Evolutionary conservation across 257 asterid genomes (phyloP).

Genomic region (Solanum habrochaites): DNA sequence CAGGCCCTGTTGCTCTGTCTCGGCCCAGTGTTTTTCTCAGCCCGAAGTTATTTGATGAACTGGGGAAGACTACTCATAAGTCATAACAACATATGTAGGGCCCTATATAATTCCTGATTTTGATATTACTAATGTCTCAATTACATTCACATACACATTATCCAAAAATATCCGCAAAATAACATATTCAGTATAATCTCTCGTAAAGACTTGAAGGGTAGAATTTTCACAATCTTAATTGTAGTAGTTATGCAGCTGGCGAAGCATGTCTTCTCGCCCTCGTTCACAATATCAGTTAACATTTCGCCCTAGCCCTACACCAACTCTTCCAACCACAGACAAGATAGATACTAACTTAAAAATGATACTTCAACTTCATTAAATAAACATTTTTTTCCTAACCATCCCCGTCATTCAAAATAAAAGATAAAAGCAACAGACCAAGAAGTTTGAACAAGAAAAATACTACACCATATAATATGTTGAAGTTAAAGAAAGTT

Average conservation of each 20-base stretch:
- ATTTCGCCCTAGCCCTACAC: neutral
- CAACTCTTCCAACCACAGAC: neutral
- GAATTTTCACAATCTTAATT: neutral
- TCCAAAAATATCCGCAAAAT: neutral
- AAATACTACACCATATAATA: neutral
- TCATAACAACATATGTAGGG: neutral
- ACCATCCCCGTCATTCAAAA: neutral
- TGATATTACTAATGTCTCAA: neutral
- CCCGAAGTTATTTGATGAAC: no score
- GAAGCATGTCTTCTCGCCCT: neutral
- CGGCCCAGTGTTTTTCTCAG: no score
- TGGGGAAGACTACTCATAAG: neutral
- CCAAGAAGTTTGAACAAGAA: neutral
- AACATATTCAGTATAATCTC: no score
- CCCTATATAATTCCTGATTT: neutral
- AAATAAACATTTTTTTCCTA: neutral
- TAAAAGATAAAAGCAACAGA: neutral
- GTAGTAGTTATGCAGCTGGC: neutral
- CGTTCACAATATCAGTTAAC: neutral
- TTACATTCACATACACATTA: neutral
- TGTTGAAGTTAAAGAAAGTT: neutral
- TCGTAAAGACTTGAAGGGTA: accelerated
- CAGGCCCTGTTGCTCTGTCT: no score
- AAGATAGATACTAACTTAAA: neutral
- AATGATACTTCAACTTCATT: neutral